A percentile compares a stretch with the other conserved stretches of the same genome.
Conservation (phyloP, 352 stramenopile genomes). For the Globisporangium alternatum region DNA sequence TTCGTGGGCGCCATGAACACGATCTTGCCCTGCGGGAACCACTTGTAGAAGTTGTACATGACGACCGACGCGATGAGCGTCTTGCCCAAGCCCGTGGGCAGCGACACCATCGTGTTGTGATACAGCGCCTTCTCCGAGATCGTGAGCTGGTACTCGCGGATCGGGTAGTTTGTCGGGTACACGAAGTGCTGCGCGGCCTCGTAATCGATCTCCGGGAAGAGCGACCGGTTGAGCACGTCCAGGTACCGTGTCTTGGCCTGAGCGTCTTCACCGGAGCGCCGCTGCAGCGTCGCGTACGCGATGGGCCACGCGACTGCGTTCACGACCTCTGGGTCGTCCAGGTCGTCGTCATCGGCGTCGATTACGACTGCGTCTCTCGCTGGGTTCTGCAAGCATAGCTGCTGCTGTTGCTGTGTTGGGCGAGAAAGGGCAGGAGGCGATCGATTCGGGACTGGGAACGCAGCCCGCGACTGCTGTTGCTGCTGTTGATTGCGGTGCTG, state of each 20-base stretch:
- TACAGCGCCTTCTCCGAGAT: slow-evolving; percentile 94
- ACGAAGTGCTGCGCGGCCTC: slow-evolving; percentile 69
- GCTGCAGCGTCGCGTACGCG: slow-evolving; percentile 19
- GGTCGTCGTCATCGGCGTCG: slow-evolving; percentile 10
- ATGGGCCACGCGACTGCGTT: slow-evolving; percentile 9
- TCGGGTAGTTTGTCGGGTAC: slow-evolving; percentile 89
- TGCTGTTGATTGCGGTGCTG: slow-evolving; percentile 1
- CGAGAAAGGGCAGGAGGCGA: neutral
- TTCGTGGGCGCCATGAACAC: slow-evolving; percentile 99
- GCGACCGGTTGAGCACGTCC: slow-evolving; percentile 31
- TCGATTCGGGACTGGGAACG: neutral
- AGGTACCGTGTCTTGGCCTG: slow-evolving; percentile 60
- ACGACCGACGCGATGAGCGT: slow-evolving; percentile 99
- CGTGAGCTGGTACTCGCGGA: slow-evolving; percentile 94
- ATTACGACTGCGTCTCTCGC: neutral
- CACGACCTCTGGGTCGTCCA: slow-evolving; percentile 1
- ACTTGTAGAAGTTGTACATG: slow-evolving; percentile 99
- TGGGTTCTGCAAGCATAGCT: neutral
- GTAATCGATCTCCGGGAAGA: slow-evolving; percentile 54
- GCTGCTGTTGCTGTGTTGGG: neutral
- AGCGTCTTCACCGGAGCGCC: slow-evolving; percentile 43
- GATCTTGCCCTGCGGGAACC: slow-evolving; percentile 94
- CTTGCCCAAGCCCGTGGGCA: slow-evolving; percentile 99
- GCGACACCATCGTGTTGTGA: slow-evolving; percentile 97
- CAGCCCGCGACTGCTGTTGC: neutral